Evolutionary conservation across 1,139 yeast genomes (phyloP), one percentile per base, ranked within the genome.

Genomic region (Saccharomyces hybrid): DNA sequence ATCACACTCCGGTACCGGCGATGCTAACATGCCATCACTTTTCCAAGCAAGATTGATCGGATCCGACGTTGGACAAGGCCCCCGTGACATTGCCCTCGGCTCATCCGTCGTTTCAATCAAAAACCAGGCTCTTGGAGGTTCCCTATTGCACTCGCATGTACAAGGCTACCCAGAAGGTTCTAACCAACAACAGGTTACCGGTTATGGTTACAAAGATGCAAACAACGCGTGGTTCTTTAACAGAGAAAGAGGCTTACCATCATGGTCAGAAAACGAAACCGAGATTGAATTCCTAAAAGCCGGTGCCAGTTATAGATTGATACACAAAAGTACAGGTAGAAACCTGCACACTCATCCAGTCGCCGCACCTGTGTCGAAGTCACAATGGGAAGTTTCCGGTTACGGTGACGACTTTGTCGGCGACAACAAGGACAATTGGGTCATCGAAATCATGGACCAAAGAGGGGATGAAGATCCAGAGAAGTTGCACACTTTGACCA

Each of bases 141-240:
- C 96, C 47, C 77, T 95, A 63, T 80, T 93, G 66, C 99, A 93
- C 74, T 93, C 99, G 11, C 99, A 93, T 71, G 82, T 88, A 52
- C 98, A 93, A 75, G 78, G 89, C 11, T 93, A 77, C 76, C 99
- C 99, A 48, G 96, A 84, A 66, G 99, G 99, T 55, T 91, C 98
- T 19, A 79, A 81, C 64, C 99, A 93, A 75, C 98, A 93, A 74
- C 99, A 93, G 74, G 88, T 93, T 55, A 93, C 99, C 49, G 88
- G 96, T 34, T 93, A 93, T 71, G 83, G 89, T 53, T 97, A 89
- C 76, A 88, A 88, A 74, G 99, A 93, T 73, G 66, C 83, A 55
- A 93, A 93, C 76, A 93, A 93, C 72, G 84, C 89, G 65, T 93
- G 98, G 98, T 68, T 79, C 48, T 80, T 95, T 75, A 89, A 90